Percentiles rank a stretch among this genome's conserved stretches.
Evolutionary conservation across 1,139 yeast genomes (phyloP).

Genomic region (Nakaseomyces delphensis): DNA sequence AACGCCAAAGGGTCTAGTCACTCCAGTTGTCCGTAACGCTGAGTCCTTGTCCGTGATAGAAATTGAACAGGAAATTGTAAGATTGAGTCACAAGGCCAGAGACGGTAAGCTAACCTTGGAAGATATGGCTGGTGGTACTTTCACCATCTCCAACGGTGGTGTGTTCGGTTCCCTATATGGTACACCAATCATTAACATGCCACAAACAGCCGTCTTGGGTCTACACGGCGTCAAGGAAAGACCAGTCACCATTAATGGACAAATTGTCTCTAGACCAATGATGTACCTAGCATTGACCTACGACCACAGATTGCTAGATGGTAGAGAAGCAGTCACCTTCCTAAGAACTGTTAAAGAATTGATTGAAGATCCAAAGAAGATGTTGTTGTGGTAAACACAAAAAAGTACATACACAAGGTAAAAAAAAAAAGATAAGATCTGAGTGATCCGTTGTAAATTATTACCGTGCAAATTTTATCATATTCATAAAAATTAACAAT

Average conservation of each 20-base stretch:
- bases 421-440: background rate
- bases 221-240: conserved; percentile 97
- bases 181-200: conserved; percentile 96
- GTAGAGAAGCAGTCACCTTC: conserved; percentile 98
- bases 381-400: conserved; percentile 70
- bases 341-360: conserved; percentile 91
- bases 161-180: conserved; percentile 97
- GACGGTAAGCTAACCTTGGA: conserved; percentile 93
- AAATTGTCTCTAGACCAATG: conserved; percentile 97
- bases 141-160: conserved; percentile 98
- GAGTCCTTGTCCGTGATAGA: conserved; percentile 85
- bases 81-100: conserved; percentile 87
- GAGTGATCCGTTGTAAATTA: background rate
- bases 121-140: conserved; percentile 99
- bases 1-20: conserved; percentile 97
- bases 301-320: conserved; percentile 97
- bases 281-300: conserved; percentile 98
- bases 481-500: background rate
- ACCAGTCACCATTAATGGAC: conserved; percentile 94
- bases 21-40: conserved; percentile 96
- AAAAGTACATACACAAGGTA: too few species aligned
- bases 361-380: conserved; percentile 98
- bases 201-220: conserved; percentile 97
- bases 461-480: background rate
- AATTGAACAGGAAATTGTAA: conserved; percentile 76